A percentile compares a stretch with the other conserved stretches of the same genome.
Evolutionary conservation across 139 green algal genomes (phyloP).

Genomic region (Chloropicon primus): DNA sequence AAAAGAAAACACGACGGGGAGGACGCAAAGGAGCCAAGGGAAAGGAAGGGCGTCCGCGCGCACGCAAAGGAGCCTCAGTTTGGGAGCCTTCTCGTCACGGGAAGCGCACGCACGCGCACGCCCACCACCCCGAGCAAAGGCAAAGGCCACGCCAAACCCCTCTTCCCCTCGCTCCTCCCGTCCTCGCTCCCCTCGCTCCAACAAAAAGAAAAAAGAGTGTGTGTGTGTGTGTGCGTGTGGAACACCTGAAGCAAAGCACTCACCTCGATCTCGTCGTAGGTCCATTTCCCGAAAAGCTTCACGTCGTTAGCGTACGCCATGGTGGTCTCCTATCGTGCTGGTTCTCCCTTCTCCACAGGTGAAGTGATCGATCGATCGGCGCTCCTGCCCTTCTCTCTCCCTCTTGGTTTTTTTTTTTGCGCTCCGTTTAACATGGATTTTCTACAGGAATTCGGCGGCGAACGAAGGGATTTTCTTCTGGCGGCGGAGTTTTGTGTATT

Average conservation of each 20-base stretch:
- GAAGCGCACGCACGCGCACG: too few species aligned
- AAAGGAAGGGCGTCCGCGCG: not conserved
- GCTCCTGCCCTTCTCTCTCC: not conserved
- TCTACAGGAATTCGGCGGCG: too few species aligned
- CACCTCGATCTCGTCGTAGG: conserved; percentile 90
- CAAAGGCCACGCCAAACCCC: not conserved
- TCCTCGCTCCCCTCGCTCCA: not conserved
- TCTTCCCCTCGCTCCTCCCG: too few species aligned
- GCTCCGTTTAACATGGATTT: too few species aligned
- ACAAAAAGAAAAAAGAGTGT: conserved; percentile 4
- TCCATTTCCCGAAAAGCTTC: conserved; percentile 96
- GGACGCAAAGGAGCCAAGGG: not conserved
- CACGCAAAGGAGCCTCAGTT: not conserved
- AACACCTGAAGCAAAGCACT: not conserved
- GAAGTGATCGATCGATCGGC: not conserved
- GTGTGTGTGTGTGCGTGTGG: not conserved
- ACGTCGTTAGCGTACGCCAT: conserved; percentile 27
- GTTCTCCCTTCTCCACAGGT: not conserved
- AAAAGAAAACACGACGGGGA: not conserved
- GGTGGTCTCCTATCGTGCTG: not conserved
- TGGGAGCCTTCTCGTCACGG: too few species aligned
- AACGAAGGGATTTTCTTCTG: too few species aligned
- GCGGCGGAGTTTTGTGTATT: too few species aligned
- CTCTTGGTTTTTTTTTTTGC: too few species aligned
- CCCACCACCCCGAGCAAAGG: too few species aligned